Evolutionary conservation across 192 early-diverging fungal genomes (phyloP), one percentile per base, ranked within the genome.

Genomic region (Coemansia sp.): DNA sequence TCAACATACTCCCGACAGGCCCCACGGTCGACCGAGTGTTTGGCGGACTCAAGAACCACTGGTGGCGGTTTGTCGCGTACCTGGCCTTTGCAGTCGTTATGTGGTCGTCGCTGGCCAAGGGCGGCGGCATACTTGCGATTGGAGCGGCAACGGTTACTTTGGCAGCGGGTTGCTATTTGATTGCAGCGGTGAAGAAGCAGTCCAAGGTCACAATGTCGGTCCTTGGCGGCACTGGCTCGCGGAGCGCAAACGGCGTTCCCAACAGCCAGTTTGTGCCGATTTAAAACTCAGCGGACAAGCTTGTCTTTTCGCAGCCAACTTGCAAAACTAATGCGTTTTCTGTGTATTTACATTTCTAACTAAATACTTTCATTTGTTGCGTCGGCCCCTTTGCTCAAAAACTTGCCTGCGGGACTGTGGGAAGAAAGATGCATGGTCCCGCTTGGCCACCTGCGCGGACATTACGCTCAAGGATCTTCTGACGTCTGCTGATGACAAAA

Each of bases 101-200:
- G 76, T 83, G 82, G 82, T 69, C 82, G 42, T 83, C 82, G 58
- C 58, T 83, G 59, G 69, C 82, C 7, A 69, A 76, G 54, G 63
- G 69, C 65, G 71, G 76, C 38, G 71, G 76, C 1, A 56, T 83
- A 1, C 65, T 83, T 57, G 76, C 69, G 9, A 73, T 83, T 60
- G 82, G 76, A 3, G 82, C 82, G 5, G 67, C 63, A 1, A 76
- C 77, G 5, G 60, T 73, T 7, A 79, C 82, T 22, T 15, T 83
- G 50, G 66, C 82, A 5, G 73, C 73, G 19, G 42, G 17, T 22
- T 79, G 73, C 70, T 83, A 83, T 58, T 54, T 76, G 3, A 61
- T 83, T 20, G 76, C 82, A 2, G 82, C 82, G 2, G 53, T 83
- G 42, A 72, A 67, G 64, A 78, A 79, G 32, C 82, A 83, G 73